Conservation (phyloP, 2,329 filamentous ascomycete genomes). For the Juglanconis oblonga region DNA sequence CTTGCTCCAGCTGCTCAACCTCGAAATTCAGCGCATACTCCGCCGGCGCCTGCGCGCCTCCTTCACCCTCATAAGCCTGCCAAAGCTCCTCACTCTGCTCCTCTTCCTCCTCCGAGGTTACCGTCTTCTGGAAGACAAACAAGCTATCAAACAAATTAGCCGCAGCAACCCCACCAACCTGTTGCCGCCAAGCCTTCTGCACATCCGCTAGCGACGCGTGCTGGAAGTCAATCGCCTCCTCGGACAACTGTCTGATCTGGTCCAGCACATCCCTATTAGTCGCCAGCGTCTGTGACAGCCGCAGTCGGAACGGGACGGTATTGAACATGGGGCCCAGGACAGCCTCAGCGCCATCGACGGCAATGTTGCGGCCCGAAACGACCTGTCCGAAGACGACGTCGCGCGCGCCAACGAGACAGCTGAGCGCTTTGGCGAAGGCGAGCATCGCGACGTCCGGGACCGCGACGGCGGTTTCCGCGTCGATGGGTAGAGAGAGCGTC, state of each 20-base stretch:
- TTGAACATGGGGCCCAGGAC: constrained; percentile 55
- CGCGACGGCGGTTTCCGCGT: constrained; percentile 27
- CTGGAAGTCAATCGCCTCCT: constrained; percentile 44
- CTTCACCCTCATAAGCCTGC: too few species aligned
- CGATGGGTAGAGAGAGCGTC: neutral
- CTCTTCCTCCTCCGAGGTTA: too few species aligned
- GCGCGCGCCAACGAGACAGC: constrained; percentile 27
- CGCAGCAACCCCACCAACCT: too few species aligned
- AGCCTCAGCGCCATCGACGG: constrained; percentile 41
- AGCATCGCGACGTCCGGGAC: constrained; percentile 28
- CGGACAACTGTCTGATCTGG: constrained; percentile 30
- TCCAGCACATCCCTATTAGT: neutral
- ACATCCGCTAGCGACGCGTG: too few species aligned
- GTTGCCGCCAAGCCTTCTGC: too few species aligned
- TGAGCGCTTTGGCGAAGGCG: constrained; percentile 29
- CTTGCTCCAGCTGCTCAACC: too few species aligned
- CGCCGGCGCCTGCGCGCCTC: too few species aligned
- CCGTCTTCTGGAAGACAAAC: too few species aligned
- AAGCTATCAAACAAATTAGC: too few species aligned
- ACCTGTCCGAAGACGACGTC: constrained; percentile 45
- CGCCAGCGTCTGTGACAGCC: neutral
- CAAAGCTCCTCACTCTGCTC: too few species aligned
- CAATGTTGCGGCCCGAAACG: constrained; percentile 47
- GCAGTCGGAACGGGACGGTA: constrained; percentile 38
- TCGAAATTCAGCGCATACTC: too few species aligned